Evolutionary conservation across 2,329 filamentous ascomycete species (phyloP).

Genomic region (Elsinoe batatas): DNA sequence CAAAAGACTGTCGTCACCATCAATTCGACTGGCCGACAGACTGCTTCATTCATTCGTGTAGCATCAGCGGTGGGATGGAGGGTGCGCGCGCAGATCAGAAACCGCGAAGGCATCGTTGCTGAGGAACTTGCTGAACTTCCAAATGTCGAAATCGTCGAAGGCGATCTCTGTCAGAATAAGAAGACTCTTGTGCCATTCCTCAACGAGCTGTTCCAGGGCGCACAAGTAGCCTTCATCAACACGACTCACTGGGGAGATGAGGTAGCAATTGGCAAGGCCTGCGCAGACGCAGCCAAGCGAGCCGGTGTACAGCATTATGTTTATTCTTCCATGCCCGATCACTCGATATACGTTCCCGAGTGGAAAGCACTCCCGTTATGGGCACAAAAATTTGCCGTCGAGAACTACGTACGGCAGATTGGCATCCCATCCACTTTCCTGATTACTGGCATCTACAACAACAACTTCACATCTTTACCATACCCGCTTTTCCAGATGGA

Average conservation of each 20-base stretch:
- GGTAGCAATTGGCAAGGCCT: slow-evolving; percentile 73
- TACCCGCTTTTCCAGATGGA: slow-evolving; percentile 97
- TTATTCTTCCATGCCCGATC: slow-evolving; percentile 96
- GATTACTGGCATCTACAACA: slow-evolving; percentile 97
- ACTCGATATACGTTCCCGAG: slow-evolving; percentile 62
- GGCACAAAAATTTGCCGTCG: slow-evolving; percentile 85
- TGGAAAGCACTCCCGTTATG: slow-evolving; percentile 86
- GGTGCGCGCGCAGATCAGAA: slow-evolving; percentile 84
- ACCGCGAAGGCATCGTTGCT: slow-evolving; percentile 76
- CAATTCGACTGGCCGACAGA: slow-evolving; percentile 91
- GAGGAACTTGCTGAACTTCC: slow-evolving; percentile 73
- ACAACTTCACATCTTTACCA: slow-evolving; percentile 88
- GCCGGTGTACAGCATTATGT: slow-evolving; percentile 82
- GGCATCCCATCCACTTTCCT: slow-evolving; percentile 82
- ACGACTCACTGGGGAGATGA: slow-evolving; percentile 97
- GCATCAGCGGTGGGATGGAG: slow-evolving; percentile 88
- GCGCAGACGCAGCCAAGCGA: slow-evolving; percentile 81
- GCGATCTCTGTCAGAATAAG: slow-evolving; percentile 47
- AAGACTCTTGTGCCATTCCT: slow-evolving; percentile 21
- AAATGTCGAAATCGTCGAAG: slow-evolving; percentile 65
- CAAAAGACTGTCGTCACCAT: slow-evolving; percentile 82
- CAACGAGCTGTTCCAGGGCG: slow-evolving; percentile 54
- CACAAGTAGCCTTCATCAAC: slow-evolving; percentile 91
- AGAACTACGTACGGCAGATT: slow-evolving; percentile 78
- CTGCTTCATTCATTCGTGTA: slow-evolving; percentile 87